These are phyloP conservation scores for Naganishia kalamii DNA, from an alignment of 768 basidiomycete genomes.

Conservation along the genomic window DNA sequence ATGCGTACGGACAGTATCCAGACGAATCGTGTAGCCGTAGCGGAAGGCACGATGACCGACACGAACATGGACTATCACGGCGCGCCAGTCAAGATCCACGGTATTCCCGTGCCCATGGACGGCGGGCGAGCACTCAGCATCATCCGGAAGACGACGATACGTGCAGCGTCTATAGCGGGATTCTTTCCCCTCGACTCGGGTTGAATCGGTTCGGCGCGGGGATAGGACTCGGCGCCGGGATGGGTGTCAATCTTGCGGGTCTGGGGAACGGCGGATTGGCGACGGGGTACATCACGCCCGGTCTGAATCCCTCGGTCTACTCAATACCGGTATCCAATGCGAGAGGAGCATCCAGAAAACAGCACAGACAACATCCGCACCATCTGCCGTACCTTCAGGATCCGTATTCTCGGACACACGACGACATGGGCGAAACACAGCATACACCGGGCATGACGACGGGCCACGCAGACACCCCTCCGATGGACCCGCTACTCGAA, in stretches of 20 bases:
- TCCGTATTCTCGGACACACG: slow-evolving; percentile 5
- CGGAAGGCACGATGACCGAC: slow-evolving; percentile 4
- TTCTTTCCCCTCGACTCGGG: slow-evolving; percentile 18
- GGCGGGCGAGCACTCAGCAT: neutral
- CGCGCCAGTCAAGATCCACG: slow-evolving; percentile 10
- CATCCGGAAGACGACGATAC: slow-evolving; percentile 18
- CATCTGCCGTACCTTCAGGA: slow-evolving; percentile 11
- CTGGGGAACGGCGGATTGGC: neutral
- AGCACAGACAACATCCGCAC: neutral
- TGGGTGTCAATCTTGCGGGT: slow-evolving; percentile 20
- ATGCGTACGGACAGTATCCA: neutral
- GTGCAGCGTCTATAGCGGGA: slow-evolving; percentile 24
- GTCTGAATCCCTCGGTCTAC: slow-evolving; percentile 16
- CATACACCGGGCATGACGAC: slow-evolving; percentile 26
- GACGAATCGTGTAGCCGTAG: slow-evolving; percentile 3
- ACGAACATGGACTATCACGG: slow-evolving; percentile 2
- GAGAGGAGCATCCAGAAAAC: neutral
- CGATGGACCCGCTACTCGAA: slow-evolving; percentile 29
- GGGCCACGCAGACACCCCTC: slow-evolving; percentile 20
- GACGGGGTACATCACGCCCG: slow-evolving; percentile 5
- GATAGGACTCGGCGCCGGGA: slow-evolving; percentile 19
- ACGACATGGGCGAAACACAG: slow-evolving; percentile 16
- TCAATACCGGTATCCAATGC: slow-evolving; percentile 9
- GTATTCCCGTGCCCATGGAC: neutral
- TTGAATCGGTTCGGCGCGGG: slow-evolving; percentile 20